Evolutionary conservation across 306 rosid species (phyloP).

Genomic region (Prunus armeniaca): DNA sequence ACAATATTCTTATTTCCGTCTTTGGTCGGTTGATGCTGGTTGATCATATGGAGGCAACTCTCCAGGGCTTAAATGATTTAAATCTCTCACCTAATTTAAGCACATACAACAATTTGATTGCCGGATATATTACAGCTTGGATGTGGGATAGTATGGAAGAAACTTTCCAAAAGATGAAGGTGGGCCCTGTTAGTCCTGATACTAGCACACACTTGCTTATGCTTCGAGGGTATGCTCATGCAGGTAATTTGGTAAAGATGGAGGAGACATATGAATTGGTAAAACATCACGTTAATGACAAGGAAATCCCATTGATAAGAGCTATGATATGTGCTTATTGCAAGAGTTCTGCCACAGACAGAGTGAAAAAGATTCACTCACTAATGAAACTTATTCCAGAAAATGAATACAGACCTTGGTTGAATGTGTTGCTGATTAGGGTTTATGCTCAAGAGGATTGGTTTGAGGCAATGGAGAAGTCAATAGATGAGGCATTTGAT

Average conservation of each 20-base stretch:
- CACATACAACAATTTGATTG: conserved; percentile 65
- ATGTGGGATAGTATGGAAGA: conserved; percentile 78
- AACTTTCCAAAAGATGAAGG: conserved; percentile 52
- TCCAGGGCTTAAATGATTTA: conserved; percentile 41
- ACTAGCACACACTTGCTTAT: conserved; percentile 45
- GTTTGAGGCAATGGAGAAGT: conserved; percentile 66
- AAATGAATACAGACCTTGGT: conserved; percentile 67
- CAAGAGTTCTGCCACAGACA: conserved; percentile 54
- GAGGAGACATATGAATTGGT: conserved; percentile 54
- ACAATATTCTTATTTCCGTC: conserved; percentile 46
- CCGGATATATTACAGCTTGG: conserved; percentile 73
- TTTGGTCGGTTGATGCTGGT: conserved; percentile 65
- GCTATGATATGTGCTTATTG: conserved; percentile 79
- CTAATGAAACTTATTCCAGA: conserved; percentile 60
- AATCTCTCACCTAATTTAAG: conserved; percentile 35
- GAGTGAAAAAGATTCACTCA: conserved; percentile 45
- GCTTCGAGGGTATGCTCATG: conserved; percentile 81
- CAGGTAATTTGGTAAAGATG: conserved; percentile 69
- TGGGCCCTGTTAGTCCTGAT: conserved; percentile 45
- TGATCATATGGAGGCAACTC: conserved; percentile 68
- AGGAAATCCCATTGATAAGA: conserved; percentile 47
- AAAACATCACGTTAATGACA: conserved; percentile 37
- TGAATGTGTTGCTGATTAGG: conserved; percentile 62
- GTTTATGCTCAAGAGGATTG: conserved; percentile 61
- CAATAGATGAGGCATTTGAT: conserved; percentile 72